phyloP scores from a whole-genome alignment of 106 monocot genomes.

The Dendrobium officinale region DNA sequence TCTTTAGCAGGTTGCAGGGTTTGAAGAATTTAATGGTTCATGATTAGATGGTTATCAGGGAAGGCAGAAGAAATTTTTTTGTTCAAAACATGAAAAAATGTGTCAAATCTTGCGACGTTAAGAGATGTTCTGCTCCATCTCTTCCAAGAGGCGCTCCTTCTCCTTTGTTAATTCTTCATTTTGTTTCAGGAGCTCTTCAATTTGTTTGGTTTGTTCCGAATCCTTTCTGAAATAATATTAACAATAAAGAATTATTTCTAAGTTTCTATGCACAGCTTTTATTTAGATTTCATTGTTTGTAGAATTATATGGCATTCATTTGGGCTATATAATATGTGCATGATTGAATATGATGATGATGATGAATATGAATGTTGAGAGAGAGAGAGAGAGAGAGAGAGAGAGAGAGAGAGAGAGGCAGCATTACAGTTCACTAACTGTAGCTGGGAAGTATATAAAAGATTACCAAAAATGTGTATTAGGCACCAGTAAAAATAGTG shows the following conservation, averaged over 20 bases:
- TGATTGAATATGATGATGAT: no score
- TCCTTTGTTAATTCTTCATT: conserved; percentile 43
- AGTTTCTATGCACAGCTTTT: no score
- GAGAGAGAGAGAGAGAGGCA: no score
- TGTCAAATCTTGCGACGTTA: conserved; percentile 11
- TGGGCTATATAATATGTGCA: no score
- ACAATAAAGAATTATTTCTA: no score
- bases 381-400: no score
- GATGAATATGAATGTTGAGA: neutral
- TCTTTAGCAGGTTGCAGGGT: neutral
- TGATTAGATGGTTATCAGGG: neutral
- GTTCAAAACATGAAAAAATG: neutral
- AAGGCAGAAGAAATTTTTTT: neutral
- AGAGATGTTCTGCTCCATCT: conserved; percentile 46
- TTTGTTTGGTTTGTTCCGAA: conserved; percentile 66
- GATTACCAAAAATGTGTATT: no score
- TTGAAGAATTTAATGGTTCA: neutral
- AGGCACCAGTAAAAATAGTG: no score
- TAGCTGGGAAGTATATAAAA: no score
- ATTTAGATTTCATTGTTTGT: no score
- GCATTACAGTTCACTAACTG: no score
- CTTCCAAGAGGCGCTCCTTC: conserved; percentile 45
- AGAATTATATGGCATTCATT: no score
- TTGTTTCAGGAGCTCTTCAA: conserved; percentile 53
- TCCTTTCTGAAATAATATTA: conserved; percentile 45